Conservation (phyloP, 306 rosid genomes). For the Castanea crenata region DNA sequence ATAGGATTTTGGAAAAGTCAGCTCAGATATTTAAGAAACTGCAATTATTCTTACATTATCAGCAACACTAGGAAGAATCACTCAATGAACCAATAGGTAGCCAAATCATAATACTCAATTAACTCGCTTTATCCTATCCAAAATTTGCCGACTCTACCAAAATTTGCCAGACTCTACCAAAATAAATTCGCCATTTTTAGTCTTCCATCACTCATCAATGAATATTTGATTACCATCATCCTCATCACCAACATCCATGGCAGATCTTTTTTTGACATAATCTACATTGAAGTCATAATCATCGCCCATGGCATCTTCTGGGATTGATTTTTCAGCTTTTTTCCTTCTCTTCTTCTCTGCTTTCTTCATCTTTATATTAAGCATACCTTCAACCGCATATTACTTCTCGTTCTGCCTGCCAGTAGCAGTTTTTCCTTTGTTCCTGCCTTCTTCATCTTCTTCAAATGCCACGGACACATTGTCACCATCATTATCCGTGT, state of each 20-base stretch:
- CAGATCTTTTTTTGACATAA: conserved; percentile 44
- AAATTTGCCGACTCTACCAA: no score
- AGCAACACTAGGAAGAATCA: no score
- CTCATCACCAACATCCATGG: conserved; percentile 57
- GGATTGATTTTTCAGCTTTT: conserved; percentile 45
- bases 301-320: conserved; percentile 60
- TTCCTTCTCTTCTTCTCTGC: conserved; percentile 86
- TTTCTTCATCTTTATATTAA: conserved; percentile 61
- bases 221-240: conserved; percentile 24
- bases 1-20: no score
- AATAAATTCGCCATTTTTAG: no score
- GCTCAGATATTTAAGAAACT: no score
- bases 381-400: conserved; percentile 73
- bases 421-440: conserved; percentile 41
- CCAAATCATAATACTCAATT: no score
- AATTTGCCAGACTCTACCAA: no score
- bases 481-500: conserved; percentile 34
- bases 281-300: conserved; percentile 89
- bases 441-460: conserved; percentile 38
- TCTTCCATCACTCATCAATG: conserved; percentile 21
- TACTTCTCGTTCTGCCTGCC: conserved; percentile 77
- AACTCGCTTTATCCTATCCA: no score
- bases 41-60: no score
- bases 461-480: conserved; percentile 53
- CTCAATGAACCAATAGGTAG: no score